Conservation (phyloP, 768 basidiomycete genomes). For the Serendipita sp. region DNA sequence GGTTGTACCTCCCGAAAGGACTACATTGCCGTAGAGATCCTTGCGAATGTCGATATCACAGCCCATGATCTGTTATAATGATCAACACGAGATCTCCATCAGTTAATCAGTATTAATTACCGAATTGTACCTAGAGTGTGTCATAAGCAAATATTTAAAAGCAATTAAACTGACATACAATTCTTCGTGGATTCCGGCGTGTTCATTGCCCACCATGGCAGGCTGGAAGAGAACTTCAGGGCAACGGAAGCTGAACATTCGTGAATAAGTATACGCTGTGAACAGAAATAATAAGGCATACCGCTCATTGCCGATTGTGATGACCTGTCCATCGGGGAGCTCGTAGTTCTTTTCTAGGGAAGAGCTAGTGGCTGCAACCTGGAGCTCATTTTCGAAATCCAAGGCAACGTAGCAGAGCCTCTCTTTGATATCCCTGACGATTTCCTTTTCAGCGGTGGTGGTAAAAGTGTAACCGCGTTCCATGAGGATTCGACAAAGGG, state of each 20-base stretch:
- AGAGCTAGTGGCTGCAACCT: slow-evolving; percentile 78
- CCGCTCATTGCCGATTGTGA: slow-evolving; percentile 65
- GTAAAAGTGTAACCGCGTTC: slow-evolving; percentile 92
- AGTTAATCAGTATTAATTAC: background rate
- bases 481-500: slow-evolving; percentile 65
- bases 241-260: slow-evolving; percentile 31
- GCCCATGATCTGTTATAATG: background rate
- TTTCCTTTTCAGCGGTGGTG: slow-evolving; percentile 84
- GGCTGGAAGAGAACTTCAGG: slow-evolving; percentile 46
- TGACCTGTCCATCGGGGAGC: slow-evolving; percentile 83
- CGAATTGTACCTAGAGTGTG: slow-evolving; percentile 23
- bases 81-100: background rate
- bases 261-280: background rate
- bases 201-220: slow-evolving; percentile 49
- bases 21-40: slow-evolving; percentile 44
- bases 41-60: slow-evolving; percentile 6
- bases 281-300: slow-evolving; percentile 12
- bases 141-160: background rate
- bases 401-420: slow-evolving; percentile 87
- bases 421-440: slow-evolving; percentile 92
- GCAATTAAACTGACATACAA: slow-evolving; percentile 21
- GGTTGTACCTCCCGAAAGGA: slow-evolving; percentile 72
- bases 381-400: slow-evolving; percentile 86
- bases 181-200: slow-evolving; percentile 67
- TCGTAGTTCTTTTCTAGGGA: slow-evolving; percentile 89